Evolutionary conservation across 1,284 basidiomycete species (phyloP), one percentile per base, ranked within the genome.

Genomic region (Sporisorium reilianum): DNA sequence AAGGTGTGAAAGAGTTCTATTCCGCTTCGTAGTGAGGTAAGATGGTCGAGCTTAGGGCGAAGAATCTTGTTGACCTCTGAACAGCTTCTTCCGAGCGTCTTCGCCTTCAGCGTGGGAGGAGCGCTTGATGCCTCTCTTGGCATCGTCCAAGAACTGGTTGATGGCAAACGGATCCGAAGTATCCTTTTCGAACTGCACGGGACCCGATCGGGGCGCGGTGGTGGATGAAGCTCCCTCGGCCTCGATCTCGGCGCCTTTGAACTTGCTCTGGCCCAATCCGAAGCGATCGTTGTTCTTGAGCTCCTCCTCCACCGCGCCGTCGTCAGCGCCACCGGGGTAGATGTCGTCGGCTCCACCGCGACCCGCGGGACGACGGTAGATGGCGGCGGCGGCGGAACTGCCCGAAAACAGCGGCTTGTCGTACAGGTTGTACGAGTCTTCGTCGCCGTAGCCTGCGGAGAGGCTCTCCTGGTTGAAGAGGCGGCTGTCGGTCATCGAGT

Each of bases 111-210:
- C 20, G 1, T 55, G 64, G 11, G 66, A 65, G 8, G 66, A 65
- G 7, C 77, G 69, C 87, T 97, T 97, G 84, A 90, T 91, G 6
- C 95, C 95, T 22, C 91, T 91, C 88, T 95, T 97, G 14, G 96
- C 97, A 83, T 95, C 94, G 83, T 97, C 93, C 87, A 99, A 89
- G 88, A 99, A 99, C 85, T 97, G 91, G 85, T 97, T 93, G 77
- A 99, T 89, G 75, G 96, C 95, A 84, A 99, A 99, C n/a, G 97
- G 95, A 88, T 99, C 97, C 8, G 85, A 89, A 1, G 91, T 90
- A 82, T 99, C 97, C 87, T 97, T 97, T 87, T 99, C 97, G 82
- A 99, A 99, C 84, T 97, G 94, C 32, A 99, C 97, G n/a, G 97
- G 97, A 0, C 97, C 68, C n/a, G 60, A 50, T 40, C 70, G 53